phyloP scores from a whole-genome alignment of 306 rosid species.

The Lithocarpus polystachyus region DNA sequence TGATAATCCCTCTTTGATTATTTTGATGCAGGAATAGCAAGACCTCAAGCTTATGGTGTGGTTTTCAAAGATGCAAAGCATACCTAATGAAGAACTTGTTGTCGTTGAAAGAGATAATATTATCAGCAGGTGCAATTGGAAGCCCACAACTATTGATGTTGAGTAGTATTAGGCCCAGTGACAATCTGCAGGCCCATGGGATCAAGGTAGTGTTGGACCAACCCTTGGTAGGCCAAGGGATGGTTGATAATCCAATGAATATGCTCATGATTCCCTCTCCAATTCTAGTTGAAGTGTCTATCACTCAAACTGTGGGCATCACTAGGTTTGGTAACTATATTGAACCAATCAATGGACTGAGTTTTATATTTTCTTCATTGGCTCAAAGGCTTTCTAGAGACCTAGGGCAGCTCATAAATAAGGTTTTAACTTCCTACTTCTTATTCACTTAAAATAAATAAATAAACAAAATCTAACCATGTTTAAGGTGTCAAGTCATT shows the following conservation, averaged over 20 bases:
- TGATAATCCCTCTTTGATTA: too few relatives aligned
- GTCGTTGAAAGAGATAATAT: slow-evolving; percentile 40
- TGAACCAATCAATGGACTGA: slow-evolving; percentile 63
- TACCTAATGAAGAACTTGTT: slow-evolving; percentile 10
- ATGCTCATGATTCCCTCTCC: slow-evolving; percentile 59
- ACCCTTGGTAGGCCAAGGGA: slow-evolving; percentile 64
- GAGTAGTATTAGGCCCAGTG: slow-evolving; percentile 66
- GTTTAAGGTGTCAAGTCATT: too few relatives aligned
- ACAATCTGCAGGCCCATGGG: slow-evolving; percentile 52
- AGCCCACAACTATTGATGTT: slow-evolving; percentile 71
- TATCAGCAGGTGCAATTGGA: slow-evolving; percentile 73
- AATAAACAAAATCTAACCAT: too few relatives aligned
- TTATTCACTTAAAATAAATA: too few relatives aligned
- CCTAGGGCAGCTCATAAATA: slow-evolving; percentile 30
- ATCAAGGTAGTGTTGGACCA: slow-evolving; percentile 47
- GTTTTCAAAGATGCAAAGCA: slow-evolving; percentile 57
- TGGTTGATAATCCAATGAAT: slow-evolving; percentile 83
- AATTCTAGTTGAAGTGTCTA: slow-evolving; percentile 63
- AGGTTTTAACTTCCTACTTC: slow-evolving; percentile 31
- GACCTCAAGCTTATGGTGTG: slow-evolving; percentile 65
- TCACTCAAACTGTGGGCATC: slow-evolving; percentile 66
- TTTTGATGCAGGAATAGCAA: slow-evolving; percentile 29
- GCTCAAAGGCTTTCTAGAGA: slow-evolving; percentile 31
- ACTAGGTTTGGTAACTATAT: slow-evolving; percentile 50
- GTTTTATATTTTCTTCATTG: slow-evolving; percentile 31